Conservation (phyloP, 768 basidiomycete species). For the Auriculariales sp. region DNA sequence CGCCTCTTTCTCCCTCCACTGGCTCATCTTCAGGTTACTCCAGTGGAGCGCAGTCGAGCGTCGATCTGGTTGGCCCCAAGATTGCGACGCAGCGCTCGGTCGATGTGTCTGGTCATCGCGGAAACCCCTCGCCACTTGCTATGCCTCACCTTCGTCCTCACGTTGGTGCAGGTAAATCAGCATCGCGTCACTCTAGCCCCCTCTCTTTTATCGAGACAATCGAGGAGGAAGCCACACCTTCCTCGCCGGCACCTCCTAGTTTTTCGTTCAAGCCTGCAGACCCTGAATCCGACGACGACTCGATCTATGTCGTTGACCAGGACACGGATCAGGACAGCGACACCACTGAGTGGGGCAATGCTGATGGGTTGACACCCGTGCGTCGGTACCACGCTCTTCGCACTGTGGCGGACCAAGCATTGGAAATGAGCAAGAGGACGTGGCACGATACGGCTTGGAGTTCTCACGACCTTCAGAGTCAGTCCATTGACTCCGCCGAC, state of each 20-base stretch:
- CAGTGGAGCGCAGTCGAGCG: conserved; percentile 63
- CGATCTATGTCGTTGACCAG: not conserved
- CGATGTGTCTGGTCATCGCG: too few relatives aligned
- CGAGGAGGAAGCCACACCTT: conserved; percentile 42
- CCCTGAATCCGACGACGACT: conserved; percentile 1
- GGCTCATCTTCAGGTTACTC: conserved; percentile 39
- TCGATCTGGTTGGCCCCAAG: conserved; percentile 53
- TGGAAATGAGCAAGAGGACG: conserved; percentile 45
- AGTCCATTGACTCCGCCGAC: conserved; percentile 14
- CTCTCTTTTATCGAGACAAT: conserved; percentile 66
- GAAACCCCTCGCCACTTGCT: conserved; percentile 30
- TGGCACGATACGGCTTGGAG: conserved; percentile 69
- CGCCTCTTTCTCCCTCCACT: conserved; percentile 46
- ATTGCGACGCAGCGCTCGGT: conserved; percentile 39
- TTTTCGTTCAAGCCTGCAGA: conserved; percentile 2
- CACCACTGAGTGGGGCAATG: conserved; percentile 41
- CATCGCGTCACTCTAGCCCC: conserved; percentile 45
- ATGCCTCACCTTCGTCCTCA: conserved; percentile 32
- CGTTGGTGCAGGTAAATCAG: conserved; percentile 56
- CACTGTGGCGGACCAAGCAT: conserved; percentile 51
- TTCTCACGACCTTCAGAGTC: conserved; percentile 57
- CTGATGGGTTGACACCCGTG: conserved; percentile 46
- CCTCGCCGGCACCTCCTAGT: conserved; percentile 2
- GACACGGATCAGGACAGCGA: conserved; percentile 1
- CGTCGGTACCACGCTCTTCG: conserved; percentile 55